Base-by-base conservation (phyloP, 805 yeast genomes). In the Candida stauntonica region DNA sequence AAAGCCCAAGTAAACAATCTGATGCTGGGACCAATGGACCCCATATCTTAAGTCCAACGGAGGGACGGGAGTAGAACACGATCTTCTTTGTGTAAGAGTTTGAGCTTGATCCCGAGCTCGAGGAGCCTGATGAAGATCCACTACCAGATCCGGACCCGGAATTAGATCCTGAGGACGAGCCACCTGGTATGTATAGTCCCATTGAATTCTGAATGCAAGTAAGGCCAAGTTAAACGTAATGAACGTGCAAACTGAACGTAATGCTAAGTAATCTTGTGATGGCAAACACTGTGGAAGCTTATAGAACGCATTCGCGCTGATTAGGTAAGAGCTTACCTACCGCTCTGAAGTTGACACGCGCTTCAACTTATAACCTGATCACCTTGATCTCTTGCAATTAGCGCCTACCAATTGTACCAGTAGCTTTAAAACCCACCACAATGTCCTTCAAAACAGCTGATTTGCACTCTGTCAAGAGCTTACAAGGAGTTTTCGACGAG, bases 21-120 rank as follows among this genome's bases (percentile, higher is more conserved):
- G 82, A 70, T 1, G 88, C 84, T 3, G 91, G 91, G 1, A 78
- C 81, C 17, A 82, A 55, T 0, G 87, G 87, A 1, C 88, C 85
- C 80, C 86, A 78, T 24, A 78, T 49, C 45, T 64, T 62, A 36
- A 81, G 63, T 0, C 86, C 86, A 17, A 78, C 54, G 36, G 76
- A 73, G 3, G 88, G 88, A 43, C 73, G 60, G 31, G 67, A 60
- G 36, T 60, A 44, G 31, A 52, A 51, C 2, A 29, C 24, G 18
- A 36, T 27, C 38, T 41, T 45, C n/a, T 21, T 30, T 16, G 36
- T 30, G 3, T n/a, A n/a, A n/a, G n/a, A n/a, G n/a, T n/a, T n/a
- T n/a, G n/a, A n/a, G n/a, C n/a, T n/a, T n/a, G n/a, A n/a, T n/a
- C n/a, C n/a, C n/a, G n/a, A n/a, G n/a, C n/a, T n/a, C n/a, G n/a